phyloP scores from a whole-genome alignment of 2,329 filamentous ascomycete species.

The Clonostachys sp. region DNA sequence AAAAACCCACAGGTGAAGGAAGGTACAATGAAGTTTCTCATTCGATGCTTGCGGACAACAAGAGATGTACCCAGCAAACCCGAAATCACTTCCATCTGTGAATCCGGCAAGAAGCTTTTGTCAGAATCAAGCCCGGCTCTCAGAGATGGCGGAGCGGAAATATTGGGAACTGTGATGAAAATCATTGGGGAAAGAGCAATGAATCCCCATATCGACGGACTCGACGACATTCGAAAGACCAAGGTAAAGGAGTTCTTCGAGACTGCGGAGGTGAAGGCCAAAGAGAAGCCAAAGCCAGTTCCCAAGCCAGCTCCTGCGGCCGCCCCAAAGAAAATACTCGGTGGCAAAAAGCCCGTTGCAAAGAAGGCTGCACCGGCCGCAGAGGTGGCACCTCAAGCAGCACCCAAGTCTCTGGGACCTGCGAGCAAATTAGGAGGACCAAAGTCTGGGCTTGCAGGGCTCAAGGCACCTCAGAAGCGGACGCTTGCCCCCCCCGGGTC shows the following conservation, averaged over 20 bases:
- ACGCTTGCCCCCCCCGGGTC: conserved; percentile 40
- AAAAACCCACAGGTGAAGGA: conserved; percentile 99
- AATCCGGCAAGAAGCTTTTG: conserved; percentile 82
- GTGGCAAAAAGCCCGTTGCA: conserved; percentile 32
- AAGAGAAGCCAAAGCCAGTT: conserved; percentile 72
- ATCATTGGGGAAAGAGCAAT: conserved; percentile 96
- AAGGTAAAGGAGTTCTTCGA: conserved; percentile 95
- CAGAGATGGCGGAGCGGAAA: conserved; percentile 84
- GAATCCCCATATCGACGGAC: conserved; percentile 83
- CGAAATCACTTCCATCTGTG: conserved; percentile 82
- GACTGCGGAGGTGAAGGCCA: conserved; percentile 43
- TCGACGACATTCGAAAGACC: conserved; percentile 92
- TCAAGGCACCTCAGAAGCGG: conserved; percentile 58
- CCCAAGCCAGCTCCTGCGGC: conserved; percentile 44
- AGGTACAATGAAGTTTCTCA: conserved; percentile 89
- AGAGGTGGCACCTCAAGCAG: conserved; percentile 49
- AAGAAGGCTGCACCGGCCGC: conserved; percentile 42
- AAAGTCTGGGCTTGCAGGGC: conserved; percentile 47
- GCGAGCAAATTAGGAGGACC: conserved; percentile 51
- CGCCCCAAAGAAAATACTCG: conserved; percentile 35
- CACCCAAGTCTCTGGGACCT: conserved; percentile 34
- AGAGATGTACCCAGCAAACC: conserved; percentile 77
- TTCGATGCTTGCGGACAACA: conserved; percentile 79
- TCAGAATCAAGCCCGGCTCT: conserved; percentile 84
- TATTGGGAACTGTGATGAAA: conserved; percentile 94